Evolutionary conservation across 2,329 filamentous ascomycete species (phyloP), one percentile per base, ranked within the genome.

Genomic region (Acrocalymma vagum): DNA sequence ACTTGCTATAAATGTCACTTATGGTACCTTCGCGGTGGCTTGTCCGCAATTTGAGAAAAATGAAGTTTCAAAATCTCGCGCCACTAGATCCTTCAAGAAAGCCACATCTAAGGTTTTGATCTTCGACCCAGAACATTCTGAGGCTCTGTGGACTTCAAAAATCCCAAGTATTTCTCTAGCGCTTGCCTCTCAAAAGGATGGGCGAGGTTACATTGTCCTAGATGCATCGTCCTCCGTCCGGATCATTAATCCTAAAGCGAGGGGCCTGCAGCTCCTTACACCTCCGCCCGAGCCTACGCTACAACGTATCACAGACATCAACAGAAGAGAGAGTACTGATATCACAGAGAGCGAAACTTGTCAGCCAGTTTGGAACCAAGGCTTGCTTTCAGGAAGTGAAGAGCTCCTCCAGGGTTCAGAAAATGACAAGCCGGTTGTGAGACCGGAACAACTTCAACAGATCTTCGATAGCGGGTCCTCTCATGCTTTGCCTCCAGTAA

Each of bases 191-290:
- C 78, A 82, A 14, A 75, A 79, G 9, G 78, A 78, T 14, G 81
- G 83, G 2, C 84, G 82, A 29, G 90, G 90, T 4, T 96, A 90
- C 65, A 74, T 94, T 25, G 73, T 86, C 8, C 70, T 96, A 5
- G 90, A 95, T 63, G 79, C 86, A n/a, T 78, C 82, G 0, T 89
- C 90, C 10, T 86, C 88, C 58, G 76, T 95, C 25, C 84, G 83
- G 18, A 59, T 68, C 5, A 55, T 78, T 9, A 65, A 50, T 7
- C 65, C 68, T 9, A 64, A 56, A 22, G 53, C 53, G 15, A 48
- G 38, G 14, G 33, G 53, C 1, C 42, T 62, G 13, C 57, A 66
- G 33, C 51, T 70, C 13, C 54, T 57, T 15, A 60, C 58, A 2
- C 59, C 62, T 11, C 62, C 68, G 14, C 63, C 64, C 10, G 60